These are phyloP conservation scores for Magnolia kwangsiensis DNA, from an alignment of 164 flowering plant species.

Conservation along the genomic window DNA sequence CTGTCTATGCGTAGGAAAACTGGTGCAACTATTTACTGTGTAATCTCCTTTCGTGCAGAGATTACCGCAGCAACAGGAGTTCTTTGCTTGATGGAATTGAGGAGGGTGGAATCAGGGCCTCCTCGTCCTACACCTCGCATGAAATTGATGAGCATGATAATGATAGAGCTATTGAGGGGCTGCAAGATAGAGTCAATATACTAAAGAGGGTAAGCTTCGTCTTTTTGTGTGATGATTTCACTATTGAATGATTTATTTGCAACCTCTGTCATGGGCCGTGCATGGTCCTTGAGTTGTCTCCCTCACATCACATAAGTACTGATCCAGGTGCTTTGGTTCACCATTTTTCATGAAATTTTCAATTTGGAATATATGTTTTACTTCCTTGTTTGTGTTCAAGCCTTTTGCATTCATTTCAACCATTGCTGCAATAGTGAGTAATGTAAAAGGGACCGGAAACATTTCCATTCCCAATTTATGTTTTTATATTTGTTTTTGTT, in stretches of 20 bases:
- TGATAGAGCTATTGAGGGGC: conserved; percentile 61
- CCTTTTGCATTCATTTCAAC: background rate
- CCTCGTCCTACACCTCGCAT: conserved; percentile 71
- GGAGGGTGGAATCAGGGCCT: conserved; percentile 89
- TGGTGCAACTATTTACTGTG: background rate
- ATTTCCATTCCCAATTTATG: too few species aligned
- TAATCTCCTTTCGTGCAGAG: conserved; percentile 35
- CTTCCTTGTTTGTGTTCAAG: background rate
- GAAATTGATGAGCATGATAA: conserved; percentile 65
- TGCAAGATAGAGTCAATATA: conserved; percentile 73
- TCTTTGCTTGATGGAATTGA: conserved; percentile 93
- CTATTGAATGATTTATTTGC: background rate
- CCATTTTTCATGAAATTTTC: background rate
- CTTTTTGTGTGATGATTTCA: background rate
- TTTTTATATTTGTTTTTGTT: too few species aligned
- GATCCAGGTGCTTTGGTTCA: background rate
- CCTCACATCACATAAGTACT: background rate
- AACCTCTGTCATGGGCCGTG: background rate
- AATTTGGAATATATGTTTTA: too few species aligned
- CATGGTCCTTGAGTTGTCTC: background rate
- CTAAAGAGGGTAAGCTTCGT: conserved; percentile 59
- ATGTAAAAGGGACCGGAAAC: too few species aligned
- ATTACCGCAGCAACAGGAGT: conserved; percentile 45
- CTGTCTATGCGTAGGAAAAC: background rate
- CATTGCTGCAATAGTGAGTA: background rate